Percentiles rank a stretch among this genome's conserved stretches.
Evolutionary conservation across 345 rosid genomes (phyloP).

Genomic region (Brassica incana): DNA sequence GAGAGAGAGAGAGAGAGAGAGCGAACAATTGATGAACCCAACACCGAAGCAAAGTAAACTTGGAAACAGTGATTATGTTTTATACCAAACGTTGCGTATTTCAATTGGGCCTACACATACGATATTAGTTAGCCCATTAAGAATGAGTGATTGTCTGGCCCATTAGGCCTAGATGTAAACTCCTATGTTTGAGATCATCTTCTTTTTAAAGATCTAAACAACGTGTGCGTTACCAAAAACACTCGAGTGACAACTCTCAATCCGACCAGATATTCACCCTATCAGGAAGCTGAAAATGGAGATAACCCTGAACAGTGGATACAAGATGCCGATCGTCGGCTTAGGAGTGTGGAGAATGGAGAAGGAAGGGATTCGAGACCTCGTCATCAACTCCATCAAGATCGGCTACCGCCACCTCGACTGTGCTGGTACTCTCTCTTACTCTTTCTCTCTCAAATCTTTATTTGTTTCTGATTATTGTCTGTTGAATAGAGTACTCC

Average conservation of each 20-base stretch:
- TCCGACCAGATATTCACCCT: slow-evolving; percentile 24
- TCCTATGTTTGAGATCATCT: background rate
- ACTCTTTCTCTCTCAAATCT: background rate
- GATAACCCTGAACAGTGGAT: slow-evolving; percentile 68
- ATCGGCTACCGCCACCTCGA: slow-evolving; percentile 92
- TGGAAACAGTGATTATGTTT: background rate
- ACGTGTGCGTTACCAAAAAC: background rate
- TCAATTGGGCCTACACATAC: background rate
- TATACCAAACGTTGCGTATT: slow-evolving; percentile 19
- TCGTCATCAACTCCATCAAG: slow-evolving; percentile 68
- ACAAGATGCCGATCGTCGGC: slow-evolving; percentile 75
- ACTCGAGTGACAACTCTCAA: background rate
- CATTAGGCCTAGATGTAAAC: slow-evolving; percentile 3
- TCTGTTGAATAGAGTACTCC: too few relatives aligned
- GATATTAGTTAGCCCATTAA: background rate
- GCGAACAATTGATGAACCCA: background rate
- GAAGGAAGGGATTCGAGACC: slow-evolving; percentile 56
- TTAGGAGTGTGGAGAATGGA: slow-evolving; percentile 96
- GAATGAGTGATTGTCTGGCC: background rate
- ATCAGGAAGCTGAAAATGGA: slow-evolving; percentile 44
- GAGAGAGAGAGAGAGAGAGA: background rate
- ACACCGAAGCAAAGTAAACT: background rate
- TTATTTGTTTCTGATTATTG: background rate
- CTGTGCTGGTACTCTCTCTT: background rate
- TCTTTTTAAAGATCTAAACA: background rate